Base-by-base conservation (phyloP, 805 yeast genomes). In the Candida odintsovae region DNA sequence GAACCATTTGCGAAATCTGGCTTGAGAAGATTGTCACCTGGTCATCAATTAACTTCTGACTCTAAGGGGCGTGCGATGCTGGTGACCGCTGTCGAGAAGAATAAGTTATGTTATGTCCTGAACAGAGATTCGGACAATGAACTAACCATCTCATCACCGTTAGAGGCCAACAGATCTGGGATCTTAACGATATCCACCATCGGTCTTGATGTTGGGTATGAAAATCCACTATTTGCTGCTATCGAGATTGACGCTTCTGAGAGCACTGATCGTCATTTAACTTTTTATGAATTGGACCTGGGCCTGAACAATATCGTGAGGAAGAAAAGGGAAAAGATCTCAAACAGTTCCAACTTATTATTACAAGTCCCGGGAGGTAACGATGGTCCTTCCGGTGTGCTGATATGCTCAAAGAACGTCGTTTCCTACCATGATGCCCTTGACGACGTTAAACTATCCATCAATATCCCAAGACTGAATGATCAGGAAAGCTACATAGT, bases 211-310 rank as follows among this genome's bases (percentile, higher is more conserved):
- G 84, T 83, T 2, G 86, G 83, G 0, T 83, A 73, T 61, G 94
- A 85, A 18, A 90, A 89, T 57, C 98, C 98, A 0, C 60, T 80
- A 10, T 92, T 90, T 74, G 95, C 89, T 0, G 75, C 90, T 0
- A 65, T 94, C 8, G 98, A 92, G 58, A 66, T 77, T 8, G 83
- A 78, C 44, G 73, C 78, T 47, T 57, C 69, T 7, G 67, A 67
- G 28, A 59, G 62, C 26, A 59, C 55, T 19, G 58, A 58, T 22
- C 71, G 66, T 42, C 53, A 58, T 25, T 67, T 92, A 44, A 75
- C 78, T 4, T 85, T 78, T 60, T 92, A 92, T 65, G 92, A 88
- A 57, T 66, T 90, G 22, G 97, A 94, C 62, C 73, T 87, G 37
- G 97, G 97, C 1, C 68, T 92, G 41, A 90, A 90, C 58, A 86